Percentiles rank a stretch among this genome's conserved stretches.
phyloP scores from a whole-genome alignment of 495 filamentous ascomycete genomes.

The Articulospora tetracladia region DNA sequence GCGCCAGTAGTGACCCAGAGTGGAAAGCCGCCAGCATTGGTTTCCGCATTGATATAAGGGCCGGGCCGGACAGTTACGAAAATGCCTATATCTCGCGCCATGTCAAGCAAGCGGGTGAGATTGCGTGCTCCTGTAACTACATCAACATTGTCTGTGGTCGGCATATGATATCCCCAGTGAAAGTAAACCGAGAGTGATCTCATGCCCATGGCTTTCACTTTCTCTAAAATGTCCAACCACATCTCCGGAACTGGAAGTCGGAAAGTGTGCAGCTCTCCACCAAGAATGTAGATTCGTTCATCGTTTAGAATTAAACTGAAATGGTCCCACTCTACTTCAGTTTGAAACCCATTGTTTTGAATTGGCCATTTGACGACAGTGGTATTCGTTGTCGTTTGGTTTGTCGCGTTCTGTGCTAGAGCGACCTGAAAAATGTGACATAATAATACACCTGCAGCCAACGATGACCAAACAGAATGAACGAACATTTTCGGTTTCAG shows the following conservation, averaged over 20 bases:
- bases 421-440: no score
- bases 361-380: no score
- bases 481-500: no score
- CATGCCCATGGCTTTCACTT: not conserved
- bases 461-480: no score
- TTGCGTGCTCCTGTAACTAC: not conserved
- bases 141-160: not conserved
- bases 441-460: no score
- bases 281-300: not conserved
- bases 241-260: not conserved
- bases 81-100: not conserved
- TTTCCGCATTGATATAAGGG: slow-evolving; percentile 2
- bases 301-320: not conserved
- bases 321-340: not conserved
- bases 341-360: not conserved
- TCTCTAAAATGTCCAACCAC: not conserved
- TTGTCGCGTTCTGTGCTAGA: no score
- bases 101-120: not conserved
- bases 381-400: no score
- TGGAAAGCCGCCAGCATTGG: not conserved
- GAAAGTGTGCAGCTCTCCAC: not conserved
- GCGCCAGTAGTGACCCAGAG: not conserved
- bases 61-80: not conserved
- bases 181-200: not conserved
- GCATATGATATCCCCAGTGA: not conserved